Conservation (phyloP, 345 rosid species). For the Arabidopsis arenosa region DNA sequence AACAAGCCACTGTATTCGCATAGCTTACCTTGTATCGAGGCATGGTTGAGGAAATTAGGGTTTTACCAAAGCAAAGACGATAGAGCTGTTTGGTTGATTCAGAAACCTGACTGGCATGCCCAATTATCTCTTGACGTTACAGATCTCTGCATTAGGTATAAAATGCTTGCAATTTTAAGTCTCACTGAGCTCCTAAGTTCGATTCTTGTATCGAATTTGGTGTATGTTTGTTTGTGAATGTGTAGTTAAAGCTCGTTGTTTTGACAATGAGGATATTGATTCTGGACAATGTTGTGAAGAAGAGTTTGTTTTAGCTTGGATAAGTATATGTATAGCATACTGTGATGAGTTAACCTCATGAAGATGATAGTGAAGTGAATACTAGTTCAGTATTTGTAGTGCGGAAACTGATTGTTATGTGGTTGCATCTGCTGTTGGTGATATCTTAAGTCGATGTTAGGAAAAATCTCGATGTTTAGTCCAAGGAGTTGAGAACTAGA, state of each 20-base stretch:
- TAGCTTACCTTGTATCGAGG: constrained; percentile 91
- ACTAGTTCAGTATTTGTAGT: neutral
- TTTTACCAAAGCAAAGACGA: constrained; percentile 77
- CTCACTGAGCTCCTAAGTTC: neutral
- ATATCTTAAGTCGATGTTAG: neutral
- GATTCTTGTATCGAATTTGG: neutral
- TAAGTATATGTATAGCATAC: constrained; percentile 11
- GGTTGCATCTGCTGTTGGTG: neutral
- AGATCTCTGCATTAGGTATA: constrained; percentile 81
- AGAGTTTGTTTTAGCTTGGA: neutral
- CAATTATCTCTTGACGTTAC: constrained; percentile 86
- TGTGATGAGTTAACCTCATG: neutral
- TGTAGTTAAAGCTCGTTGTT: constrained; percentile 13
- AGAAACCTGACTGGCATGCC: constrained; percentile 89
- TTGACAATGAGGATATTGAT: neutral
- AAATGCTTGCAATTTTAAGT: neutral
- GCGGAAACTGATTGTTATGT: neutral
- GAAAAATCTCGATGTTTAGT: neutral
- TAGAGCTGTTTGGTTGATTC: constrained; percentile 76
- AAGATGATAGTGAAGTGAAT: neutral
- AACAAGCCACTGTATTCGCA: constrained; percentile 85
- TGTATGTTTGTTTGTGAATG: constrained; percentile 13
- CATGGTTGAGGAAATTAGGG: constrained; percentile 79
- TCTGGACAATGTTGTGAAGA: constrained; percentile 9
- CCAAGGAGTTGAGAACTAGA: neutral